A percentile compares a stretch with the other conserved stretches of the same genome.
These are phyloP conservation scores for Trichoderma sp. DNA, from an alignment of 2,329 filamentous ascomycete species.

Conservation along the genomic window DNA sequence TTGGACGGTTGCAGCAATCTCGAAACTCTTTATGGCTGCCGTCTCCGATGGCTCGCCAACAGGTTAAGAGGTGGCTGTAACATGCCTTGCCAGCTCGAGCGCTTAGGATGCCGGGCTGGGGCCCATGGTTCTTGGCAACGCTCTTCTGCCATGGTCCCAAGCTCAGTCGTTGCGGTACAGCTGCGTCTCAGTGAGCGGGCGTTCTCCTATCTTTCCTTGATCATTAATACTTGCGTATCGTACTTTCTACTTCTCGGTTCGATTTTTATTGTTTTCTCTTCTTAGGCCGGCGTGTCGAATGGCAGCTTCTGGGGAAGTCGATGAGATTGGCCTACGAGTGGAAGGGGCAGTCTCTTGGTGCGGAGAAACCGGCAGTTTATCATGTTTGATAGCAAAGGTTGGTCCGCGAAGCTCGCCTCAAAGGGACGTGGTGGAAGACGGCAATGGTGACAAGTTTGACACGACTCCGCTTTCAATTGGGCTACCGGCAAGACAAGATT, in stretches of 20 bases:
- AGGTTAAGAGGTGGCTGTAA: slow-evolving; percentile 4
- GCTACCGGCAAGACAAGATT: background rate
- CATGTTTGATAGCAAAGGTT: background rate
- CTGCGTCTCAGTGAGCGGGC: slow-evolving; percentile 31
- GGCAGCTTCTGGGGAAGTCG: slow-evolving; percentile 37
- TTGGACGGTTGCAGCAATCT: slow-evolving; percentile 22
- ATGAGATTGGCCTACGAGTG: background rate
- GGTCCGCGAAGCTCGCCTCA: background rate
- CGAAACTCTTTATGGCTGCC: slow-evolving; percentile 21
- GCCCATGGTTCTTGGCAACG: background rate
- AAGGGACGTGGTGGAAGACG: background rate
- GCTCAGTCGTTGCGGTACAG: slow-evolving; percentile 39
- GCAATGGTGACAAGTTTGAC: background rate
- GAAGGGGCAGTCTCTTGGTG: background rate
- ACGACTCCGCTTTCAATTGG: background rate
- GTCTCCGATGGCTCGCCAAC: slow-evolving; percentile 1
- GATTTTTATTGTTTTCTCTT: slow-evolving; percentile 25
- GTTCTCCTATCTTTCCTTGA: slow-evolving; percentile 31
- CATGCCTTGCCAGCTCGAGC: slow-evolving; percentile 16
- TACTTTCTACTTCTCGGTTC: slow-evolving; percentile 19
- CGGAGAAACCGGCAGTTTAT: background rate
- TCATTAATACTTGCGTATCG: slow-evolving; percentile 25
- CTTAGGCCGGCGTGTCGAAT: slow-evolving; percentile 29
- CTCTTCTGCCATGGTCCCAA: slow-evolving; percentile 3
- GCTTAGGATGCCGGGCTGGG: slow-evolving; percentile 16